Base-by-base conservation (phyloP, 805 yeast genomes). In the Metschnikowia henanensis region DNA sequence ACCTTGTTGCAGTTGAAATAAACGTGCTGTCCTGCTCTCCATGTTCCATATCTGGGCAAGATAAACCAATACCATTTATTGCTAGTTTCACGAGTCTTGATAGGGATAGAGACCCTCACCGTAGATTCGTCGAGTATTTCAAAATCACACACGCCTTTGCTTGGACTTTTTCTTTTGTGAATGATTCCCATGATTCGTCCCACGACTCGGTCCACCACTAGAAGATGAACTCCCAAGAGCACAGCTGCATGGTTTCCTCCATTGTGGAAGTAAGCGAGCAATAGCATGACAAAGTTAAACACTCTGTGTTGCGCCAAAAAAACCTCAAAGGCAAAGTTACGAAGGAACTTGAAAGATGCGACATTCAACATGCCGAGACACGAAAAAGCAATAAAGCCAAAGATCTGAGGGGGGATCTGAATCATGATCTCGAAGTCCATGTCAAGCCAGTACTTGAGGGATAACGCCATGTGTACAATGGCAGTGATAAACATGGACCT, bases 1-100 rank as follows among this genome's bases (percentile, higher is more conserved):
- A 74, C 67, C 41, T 64, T 64, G 4, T 65, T 54, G 6, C 75
- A 73, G 37, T 63, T 70, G n/a, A 75, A 55, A 30, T 59, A 62
- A 10, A 74, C 63, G 51, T 75, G 77, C 52, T 73, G 78, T 4
- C 80, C 80, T 0, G 79, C 67, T 39, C 62, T 62, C 80, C 80
- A 75, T 15, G 61, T 60, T 17, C 70, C 63, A 17, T 63, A 49
- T n/a, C 62, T 58, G 3, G 77, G 77, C 21, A 66, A 53, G 23
- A 63, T 50, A 4, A 30, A 34, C 41, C 51, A 46, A 46, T 57
- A 64, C 68, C 72, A 68, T 28, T 45, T 52, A 10, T 51, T 37
- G 35, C 32, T 41, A 18, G 48, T 33, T 3, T 52, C 43, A 13
- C 54, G 48, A 3, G 58, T 41, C 3, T 53, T 55, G n/a, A 67